Evolutionary conservation across 495 filamentous ascomycete species (phyloP).

Genomic region (Polyplosphaeria fusca): DNA sequence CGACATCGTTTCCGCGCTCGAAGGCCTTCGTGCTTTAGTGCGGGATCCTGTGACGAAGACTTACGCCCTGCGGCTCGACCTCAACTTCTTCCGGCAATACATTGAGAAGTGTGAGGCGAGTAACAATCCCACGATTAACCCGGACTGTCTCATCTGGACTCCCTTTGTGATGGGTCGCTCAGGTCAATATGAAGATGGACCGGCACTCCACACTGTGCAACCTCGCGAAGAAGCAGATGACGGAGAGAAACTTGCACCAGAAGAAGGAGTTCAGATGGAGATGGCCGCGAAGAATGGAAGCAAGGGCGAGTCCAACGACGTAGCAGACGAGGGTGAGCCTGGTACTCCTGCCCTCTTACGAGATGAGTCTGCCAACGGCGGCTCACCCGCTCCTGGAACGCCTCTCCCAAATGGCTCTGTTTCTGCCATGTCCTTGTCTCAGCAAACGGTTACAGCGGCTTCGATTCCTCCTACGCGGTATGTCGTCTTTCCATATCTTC

Average conservation of each 20-base stretch:
- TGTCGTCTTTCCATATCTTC: conserved; percentile 80
- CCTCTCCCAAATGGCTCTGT: conserved; percentile 31
- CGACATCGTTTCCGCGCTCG: conserved; percentile 89
- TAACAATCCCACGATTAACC: conserved; percentile 79
- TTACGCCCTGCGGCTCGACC: conserved; percentile 85
- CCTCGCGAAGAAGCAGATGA: conserved; percentile 69
- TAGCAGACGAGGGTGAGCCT: conserved; percentile 7
- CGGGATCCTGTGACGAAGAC: conserved; percentile 81
- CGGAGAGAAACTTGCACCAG: conserved; percentile 46
- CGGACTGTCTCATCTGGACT: conserved; percentile 84
- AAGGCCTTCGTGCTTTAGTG: conserved; percentile 82
- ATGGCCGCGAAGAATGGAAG: conserved; percentile 25
- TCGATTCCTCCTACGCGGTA: conserved; percentile 75
- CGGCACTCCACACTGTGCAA: conserved; percentile 81
- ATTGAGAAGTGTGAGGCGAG: conserved; percentile 84
- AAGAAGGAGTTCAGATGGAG: conserved; percentile 42
- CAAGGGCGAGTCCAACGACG: conserved; percentile 13
- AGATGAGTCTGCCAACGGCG: conserved; percentile 21
- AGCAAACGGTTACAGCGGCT: conserved; percentile 33
- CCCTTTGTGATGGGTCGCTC: conserved; percentile 92
- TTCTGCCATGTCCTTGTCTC: neutral
- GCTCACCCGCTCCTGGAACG: conserved; percentile 22
- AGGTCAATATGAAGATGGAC: conserved; percentile 78
- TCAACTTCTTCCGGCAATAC: conserved; percentile 75
- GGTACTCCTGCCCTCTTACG: conserved; percentile 13